Evolutionary conservation across 352 stramenopile species (phyloP).

Genomic region (Ophiocytium majus): DNA sequence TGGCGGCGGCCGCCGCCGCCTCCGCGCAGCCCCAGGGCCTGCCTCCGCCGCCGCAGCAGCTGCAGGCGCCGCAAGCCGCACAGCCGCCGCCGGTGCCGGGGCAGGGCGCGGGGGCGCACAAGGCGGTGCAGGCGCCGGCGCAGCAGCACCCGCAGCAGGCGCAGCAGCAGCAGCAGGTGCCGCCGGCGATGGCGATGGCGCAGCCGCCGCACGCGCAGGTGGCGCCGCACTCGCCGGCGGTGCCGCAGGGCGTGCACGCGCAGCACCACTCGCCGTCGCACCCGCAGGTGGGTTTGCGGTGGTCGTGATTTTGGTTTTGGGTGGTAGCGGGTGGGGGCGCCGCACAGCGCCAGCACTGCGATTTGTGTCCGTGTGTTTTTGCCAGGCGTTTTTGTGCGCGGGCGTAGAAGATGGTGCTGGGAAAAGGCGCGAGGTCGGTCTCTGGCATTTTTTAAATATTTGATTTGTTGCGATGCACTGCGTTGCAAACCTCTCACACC

Average conservation of each 20-base stretch:
- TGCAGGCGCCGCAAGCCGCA: background rate
- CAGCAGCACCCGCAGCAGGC: background rate
- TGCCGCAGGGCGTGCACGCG: background rate
- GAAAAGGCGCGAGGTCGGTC: too few relatives aligned
- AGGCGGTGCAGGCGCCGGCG: background rate
- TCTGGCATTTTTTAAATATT: too few relatives aligned
- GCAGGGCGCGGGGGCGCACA: background rate
- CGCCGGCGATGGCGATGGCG: background rate
- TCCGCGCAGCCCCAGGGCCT: background rate
- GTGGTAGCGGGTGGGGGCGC: too few relatives aligned
- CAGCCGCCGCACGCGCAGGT: background rate
- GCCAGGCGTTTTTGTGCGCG: too few relatives aligned
- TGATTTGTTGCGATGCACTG: too few relatives aligned
- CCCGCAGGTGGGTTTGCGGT: too few relatives aligned
- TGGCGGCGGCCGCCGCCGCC: background rate
- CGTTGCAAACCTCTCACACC: too few relatives aligned
- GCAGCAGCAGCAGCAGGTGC: background rate
- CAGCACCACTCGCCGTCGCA: background rate
- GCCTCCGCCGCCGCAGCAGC: background rate
- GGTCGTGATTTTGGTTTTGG: too few relatives aligned
- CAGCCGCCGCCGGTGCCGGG: background rate
- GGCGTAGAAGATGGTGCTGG: too few relatives aligned
- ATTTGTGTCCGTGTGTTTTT: too few relatives aligned
- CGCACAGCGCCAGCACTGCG: too few relatives aligned
- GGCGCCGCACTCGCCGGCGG: background rate